phyloP scores from a whole-genome alignment of 805 yeast genomes.

The Candida patagonica region DNA sequence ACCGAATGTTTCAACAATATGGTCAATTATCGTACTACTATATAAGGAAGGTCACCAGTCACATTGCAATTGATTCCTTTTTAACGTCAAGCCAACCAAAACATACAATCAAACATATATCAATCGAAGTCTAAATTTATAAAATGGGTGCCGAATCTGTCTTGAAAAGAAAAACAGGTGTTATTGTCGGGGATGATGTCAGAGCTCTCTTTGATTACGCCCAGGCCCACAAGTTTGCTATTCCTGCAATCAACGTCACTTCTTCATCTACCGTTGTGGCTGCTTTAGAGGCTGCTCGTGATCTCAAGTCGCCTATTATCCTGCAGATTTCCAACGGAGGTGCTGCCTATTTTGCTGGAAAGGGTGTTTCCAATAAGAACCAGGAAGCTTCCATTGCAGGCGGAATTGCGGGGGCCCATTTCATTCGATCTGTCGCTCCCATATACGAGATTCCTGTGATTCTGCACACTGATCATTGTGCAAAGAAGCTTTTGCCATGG shows the following conservation, averaged over 20 bases:
- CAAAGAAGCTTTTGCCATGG: constrained; percentile 96
- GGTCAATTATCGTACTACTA: too few species aligned
- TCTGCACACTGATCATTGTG: constrained; percentile 98
- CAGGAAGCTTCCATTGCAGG: constrained; percentile 94
- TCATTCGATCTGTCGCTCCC: constrained; percentile 94
- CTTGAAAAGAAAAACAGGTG: constrained; percentile 88
- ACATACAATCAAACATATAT: too few species aligned
- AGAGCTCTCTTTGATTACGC: constrained; percentile 72
- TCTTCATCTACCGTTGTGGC: constrained; percentile 96
- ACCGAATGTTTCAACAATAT: too few species aligned
- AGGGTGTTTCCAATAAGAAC: constrained; percentile 90
- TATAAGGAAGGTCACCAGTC: too few species aligned
- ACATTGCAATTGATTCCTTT: too few species aligned
- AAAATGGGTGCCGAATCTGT: constrained; percentile 40
- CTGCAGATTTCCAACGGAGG: constrained; percentile 98
- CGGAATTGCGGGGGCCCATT: constrained; percentile 95
- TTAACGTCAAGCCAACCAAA: too few species aligned
- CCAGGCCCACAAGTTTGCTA: constrained; percentile 86
- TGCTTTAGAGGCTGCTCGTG: constrained; percentile 96
- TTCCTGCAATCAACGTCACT: constrained; percentile 97
- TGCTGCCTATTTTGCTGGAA: constrained; percentile 99
- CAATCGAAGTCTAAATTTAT: too few species aligned
- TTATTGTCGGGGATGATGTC: constrained; percentile 97
- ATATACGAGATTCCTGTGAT: constrained; percentile 93
- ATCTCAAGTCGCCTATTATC: constrained; percentile 88